Evolutionary conservation across 2,329 filamentous ascomycete genomes (phyloP), one percentile per base, ranked within the genome.

Genomic region (Didymella lethalis): DNA sequence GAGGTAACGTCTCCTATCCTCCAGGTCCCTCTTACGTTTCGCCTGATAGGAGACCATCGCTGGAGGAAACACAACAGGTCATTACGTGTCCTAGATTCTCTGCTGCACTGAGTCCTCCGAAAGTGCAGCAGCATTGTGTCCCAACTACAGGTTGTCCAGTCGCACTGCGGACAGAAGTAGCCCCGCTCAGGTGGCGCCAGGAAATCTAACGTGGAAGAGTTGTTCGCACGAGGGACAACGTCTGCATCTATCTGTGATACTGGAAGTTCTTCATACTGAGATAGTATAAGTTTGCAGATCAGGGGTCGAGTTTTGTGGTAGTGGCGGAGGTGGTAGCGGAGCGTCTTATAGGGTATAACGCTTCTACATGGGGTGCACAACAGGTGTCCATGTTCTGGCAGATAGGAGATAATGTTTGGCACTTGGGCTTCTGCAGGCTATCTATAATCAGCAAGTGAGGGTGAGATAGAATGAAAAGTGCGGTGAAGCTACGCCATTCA

Each of bases 301-400:
- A 23, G 12, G 16, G 18, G 1, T n/a, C 28, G 16, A 18, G 29
- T 51, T 31, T 51, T 41, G 20, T 51, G 18, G 25, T 51, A 31
- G 36, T 43, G 1, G 36, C 23, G 16, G 25, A 51, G 41, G 28
- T 52, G 18, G 31, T 45, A 2, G 23, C 36, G 44, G 38, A 52
- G 41, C 38, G 49, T 52, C 49, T 52, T 52, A 7, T 44, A 52
- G 28, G 40, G 49, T 23, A 52, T 28, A 16, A 52, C 16, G 28
- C 49, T 52, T 28, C 28, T 52, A 28, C 29, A 52, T 34, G 18
- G 29, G 11, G 25, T 52, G 40, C 40, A 52, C 18, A 52, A 34
- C 40, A 53, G 16, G 49, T 53, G 40, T 2, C 40, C 18, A 45
- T 44, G 32, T n/a, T 48, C 46, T 48, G n/a, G 31, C n/a, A 48